Conservation (phyloP, 2,329 filamentous ascomycete species). For the Verticillium isaacii region DNA sequence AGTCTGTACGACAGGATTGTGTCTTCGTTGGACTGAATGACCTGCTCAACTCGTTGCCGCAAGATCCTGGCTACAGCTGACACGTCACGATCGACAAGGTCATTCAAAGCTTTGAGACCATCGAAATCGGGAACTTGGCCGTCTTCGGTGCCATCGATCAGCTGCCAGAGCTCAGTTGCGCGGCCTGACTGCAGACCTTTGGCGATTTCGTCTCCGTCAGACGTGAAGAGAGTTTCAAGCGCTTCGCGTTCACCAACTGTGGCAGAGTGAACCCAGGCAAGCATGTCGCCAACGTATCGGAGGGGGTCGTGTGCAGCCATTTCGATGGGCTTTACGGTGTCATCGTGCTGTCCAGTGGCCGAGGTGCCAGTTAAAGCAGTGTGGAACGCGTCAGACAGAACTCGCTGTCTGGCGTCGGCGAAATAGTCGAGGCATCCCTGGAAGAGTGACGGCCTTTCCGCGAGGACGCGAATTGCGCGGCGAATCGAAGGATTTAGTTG, state of each 20-base stretch:
- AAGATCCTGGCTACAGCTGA: constrained; percentile 76
- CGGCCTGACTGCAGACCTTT: constrained; percentile 75
- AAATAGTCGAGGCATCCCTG: constrained; percentile 93
- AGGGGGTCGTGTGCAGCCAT: constrained; percentile 87
- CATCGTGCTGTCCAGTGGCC: constrained; percentile 52
- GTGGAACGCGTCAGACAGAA: constrained; percentile 85
- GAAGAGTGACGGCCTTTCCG: constrained; percentile 85
- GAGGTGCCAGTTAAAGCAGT: constrained; percentile 74
- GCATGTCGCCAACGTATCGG: constrained; percentile 92
- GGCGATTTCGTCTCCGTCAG: constrained; percentile 83
- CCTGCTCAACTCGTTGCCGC: constrained; percentile 85
- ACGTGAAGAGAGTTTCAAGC: constrained; percentile 84
- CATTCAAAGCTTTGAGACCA: constrained; percentile 73
- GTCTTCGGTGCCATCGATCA: constrained; percentile 54
- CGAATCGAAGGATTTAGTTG: constrained; percentile 85
- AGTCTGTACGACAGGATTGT: constrained; percentile 85
- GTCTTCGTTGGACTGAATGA: constrained; percentile 89
- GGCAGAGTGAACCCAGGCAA: constrained; percentile 93
- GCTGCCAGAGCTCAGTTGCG: constrained; percentile 79
- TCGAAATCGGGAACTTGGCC: constrained; percentile 61
- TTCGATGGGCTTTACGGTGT: constrained; percentile 81
- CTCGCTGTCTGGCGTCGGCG: constrained; percentile 80
- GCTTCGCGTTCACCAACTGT: constrained; percentile 92
- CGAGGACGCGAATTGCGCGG: constrained; percentile 77
- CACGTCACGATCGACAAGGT: constrained; percentile 82